phyloP scores from a whole-genome alignment of 23 red algal species.

The Cyanidiococcus yangmingshanensis region DNA sequence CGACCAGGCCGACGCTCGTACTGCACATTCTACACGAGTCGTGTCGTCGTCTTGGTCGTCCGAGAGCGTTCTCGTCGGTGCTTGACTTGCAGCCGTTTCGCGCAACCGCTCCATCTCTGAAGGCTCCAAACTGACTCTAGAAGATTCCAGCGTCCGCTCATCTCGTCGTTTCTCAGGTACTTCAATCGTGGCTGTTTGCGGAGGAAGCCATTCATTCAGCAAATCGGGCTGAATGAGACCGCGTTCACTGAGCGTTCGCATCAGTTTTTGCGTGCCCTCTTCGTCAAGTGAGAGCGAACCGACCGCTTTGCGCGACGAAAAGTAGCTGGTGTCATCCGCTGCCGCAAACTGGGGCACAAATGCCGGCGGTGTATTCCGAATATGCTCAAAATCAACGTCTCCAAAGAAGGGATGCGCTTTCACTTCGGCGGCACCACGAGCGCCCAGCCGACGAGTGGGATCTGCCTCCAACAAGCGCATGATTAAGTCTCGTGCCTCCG shows the following conservation, averaged over 20 bases:
- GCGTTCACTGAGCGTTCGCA: constrained; percentile 8
- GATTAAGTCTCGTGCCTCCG: constrained; percentile 22
- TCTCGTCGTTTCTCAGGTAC: too few species aligned
- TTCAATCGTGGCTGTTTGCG: too few species aligned
- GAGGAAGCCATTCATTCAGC: too few species aligned
- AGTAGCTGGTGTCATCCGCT: constrained; percentile 32
- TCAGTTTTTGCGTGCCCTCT: constrained; percentile 5
- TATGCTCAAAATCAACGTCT: constrained; percentile 19
- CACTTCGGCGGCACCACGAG: constrained; percentile 23
- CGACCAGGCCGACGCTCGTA: too few species aligned
- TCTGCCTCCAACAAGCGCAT: constrained; percentile 17
- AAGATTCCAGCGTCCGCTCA: too few species aligned
- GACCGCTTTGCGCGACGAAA: constrained; percentile 17
- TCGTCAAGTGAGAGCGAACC: constrained; percentile 5
- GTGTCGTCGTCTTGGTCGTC: too few species aligned
- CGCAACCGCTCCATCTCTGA: too few species aligned
- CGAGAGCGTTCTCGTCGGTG: too few species aligned
- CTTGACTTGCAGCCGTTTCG: too few species aligned
- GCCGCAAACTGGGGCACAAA: constrained; percentile 22
- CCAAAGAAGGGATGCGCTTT: constrained; percentile 28
- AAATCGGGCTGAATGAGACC: not conserved
- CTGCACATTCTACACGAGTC: too few species aligned
- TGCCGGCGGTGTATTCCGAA: not conserved
- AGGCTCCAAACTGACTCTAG: too few species aligned
- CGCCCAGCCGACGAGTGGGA: constrained; percentile 20